Base-by-base conservation (phyloP, 164 flowering plant genomes). In the Houttuynia cordata region DNA sequence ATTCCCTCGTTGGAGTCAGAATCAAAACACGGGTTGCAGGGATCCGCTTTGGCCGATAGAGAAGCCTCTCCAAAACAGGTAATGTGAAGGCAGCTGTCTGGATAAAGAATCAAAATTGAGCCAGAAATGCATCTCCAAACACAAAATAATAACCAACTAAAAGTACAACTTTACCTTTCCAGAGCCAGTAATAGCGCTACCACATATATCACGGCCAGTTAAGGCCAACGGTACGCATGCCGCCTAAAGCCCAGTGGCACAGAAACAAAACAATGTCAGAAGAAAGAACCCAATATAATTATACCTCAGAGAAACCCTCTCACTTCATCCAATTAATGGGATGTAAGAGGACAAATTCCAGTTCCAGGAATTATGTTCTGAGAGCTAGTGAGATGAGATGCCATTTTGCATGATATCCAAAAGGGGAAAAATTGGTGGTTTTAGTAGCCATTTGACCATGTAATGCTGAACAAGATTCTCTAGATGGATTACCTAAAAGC, bases 111-210 rank as follows among this genome's bases (percentile, higher is more conserved):
- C 34, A 62, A 58, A 42, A 13, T 22, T 10, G 6, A 30, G 37
- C 37, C 37, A 30, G 37, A 30, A 30, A 30, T 30, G 37, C 4
- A 30, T 6, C 37, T 30, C 37, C 37, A 30, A 2, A 30, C 37
- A 30, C 37, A 30, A 30, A 30, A 30, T 30, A 30, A 30, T 2
- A 45, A 54, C 53, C 20, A 42, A 30, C 20, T 40, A 30, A 64
- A 37, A 20, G 40, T 7, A 14, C 8, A 21, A 30, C 30, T 23
- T 20, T 74, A 93, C 99, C 97, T 93, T 93, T 34, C 97, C 97
- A 41, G 99, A 93, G 66, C 99, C 97, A 57, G 96, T 93, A 10
- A 90, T 76, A 41, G 99, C 99, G 80, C 98, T 93, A 59, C 90
- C 98, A 70, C 98, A 93, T 40, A 93, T 89, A 71, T 89, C 97